Base-by-base conservation (phyloP, 2,329 filamentous ascomycete species). In the Colletotrichum chlorophyti region DNA sequence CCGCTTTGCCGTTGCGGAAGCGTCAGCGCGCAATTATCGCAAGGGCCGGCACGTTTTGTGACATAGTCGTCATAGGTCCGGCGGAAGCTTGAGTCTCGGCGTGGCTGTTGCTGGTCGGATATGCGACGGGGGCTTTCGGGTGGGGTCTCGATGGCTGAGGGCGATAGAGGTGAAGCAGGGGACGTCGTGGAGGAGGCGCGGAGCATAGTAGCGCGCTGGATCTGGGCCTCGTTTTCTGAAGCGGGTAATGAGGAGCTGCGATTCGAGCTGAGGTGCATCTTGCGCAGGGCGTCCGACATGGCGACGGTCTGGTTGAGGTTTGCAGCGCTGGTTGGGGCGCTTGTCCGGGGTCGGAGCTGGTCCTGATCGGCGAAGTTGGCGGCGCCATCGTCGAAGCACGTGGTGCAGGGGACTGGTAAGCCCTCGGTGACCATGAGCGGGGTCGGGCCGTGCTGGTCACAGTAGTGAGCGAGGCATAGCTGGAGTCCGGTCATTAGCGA, bases 341-440 rank as follows among this genome's bases (percentile, higher is more conserved):
- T 77, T 23, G 79, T 76, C 62, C 72, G 75, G 41, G 77, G 75
- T 59, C 76, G 73, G 43, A 43, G 31, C 34, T 70, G 69, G 58
- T 71, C 68, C 45, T 63, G 50, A 19, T 67, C 60, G 53, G 65
- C 58, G 42, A 66, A 63, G 23, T 74, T 71, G 38, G 67, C 63
- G 12, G 61, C 63, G 19, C 77, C 76, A 15, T 71, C 64, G 61
- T 87, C 83, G 67, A 79, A 83, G 68, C 87, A 90, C 65, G 79
- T 76, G 55, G 77, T 76, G 67, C 87, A 90, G 43, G 83, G 79
- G 11, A 85, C 82, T 2, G 85, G 83, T 12, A 88, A 73, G 45
- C 85, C 86, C 70, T 90, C 86, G 31, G 87, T 90, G 66, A 89
- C 86, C 83, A 90, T 88, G 58, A 90, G 72, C 46, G 86, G 86